Evolutionary conservation across 768 basidiomycete species (phyloP), one percentile per base, ranked within the genome.

Genomic region (Boletus sp.): DNA sequence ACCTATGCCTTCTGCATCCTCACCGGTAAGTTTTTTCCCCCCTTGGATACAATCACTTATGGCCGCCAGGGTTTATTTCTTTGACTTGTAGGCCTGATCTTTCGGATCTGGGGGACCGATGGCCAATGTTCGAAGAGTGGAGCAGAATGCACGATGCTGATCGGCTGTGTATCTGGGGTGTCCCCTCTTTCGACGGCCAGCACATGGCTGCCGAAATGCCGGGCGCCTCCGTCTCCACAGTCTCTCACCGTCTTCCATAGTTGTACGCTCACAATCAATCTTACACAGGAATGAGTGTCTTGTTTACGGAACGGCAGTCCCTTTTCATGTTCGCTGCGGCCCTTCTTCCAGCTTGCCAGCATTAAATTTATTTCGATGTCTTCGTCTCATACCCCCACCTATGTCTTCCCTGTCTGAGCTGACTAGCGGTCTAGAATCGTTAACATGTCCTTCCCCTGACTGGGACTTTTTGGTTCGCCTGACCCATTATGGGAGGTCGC

Each of bases 131-230:
- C 51, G 45, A 50, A 47, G 51, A 47, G 65, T 69, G 67, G 67
- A 68, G 67, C 57, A 45, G 52, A 51, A 23, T 23, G 52, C 15
- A 51, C 57, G 61, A 59, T 61, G 52, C 47, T 19, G 44, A 45
- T 59, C 65, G 61, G 57, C 56, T 58, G 54, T 47, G 40, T 30
- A 51, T 50, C 57, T 65, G 58, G 68, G 67, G 67, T 69, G 65
- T 53, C 46, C 57, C 58, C 17, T 17, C 55, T 60, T 40, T 49
- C 38, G 0, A 49, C 35, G 41, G 51, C 50, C 25, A 55, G 23
- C 53, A 50, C 56, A 60, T 60, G 56, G 55, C 47, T 47, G 69
- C 69, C 69, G 69, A 72, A 49, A 70, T 70, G 69, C 69, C 69
- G 69, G 70, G 39, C 48, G 38, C 59, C 60, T 57, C 53, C 42